Evolutionary conservation across 495 filamentous ascomycete species (phyloP), one percentile per base, ranked within the genome.

Genomic region (Penicillium manginii): DNA sequence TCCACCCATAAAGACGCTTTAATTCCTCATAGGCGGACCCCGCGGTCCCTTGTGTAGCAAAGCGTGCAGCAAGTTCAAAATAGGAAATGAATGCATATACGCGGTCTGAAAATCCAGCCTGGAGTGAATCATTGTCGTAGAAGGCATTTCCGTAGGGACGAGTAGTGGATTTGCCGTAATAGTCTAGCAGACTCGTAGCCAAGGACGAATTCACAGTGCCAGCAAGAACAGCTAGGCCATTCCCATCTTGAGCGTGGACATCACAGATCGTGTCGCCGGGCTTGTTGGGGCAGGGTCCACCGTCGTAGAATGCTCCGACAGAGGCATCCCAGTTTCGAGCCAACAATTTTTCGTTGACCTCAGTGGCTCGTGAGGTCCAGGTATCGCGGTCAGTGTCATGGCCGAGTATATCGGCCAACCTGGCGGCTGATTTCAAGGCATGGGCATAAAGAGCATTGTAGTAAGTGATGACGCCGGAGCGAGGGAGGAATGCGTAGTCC

Each of bases 31-130:
- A 52, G 2, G 77, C 78, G 4, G 69, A 69, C 9, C 52, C 67
- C 7, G 66, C 62, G 8, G 60, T 49, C 6, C 71, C 70, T 15
- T 58, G 43, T 12, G 51, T 60, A 14, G 63, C 64, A 59, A 81
- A 80, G 31, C 79, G 71, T 19, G 78, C 77, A 23, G 72, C 69
- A 37, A 73, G 67, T 59, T 81, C 79, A 55, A 81, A 80, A 57
- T 79, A 80, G 14, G 79, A 79, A n/a, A 76, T 74, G 50, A 81
- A 80, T 12, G 79, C 68, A 57, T 80, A 81, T n/a, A 81, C 79
- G 8, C 77, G 71, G 14, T 74, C 45, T 2, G 70, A 71, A 59
- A 70, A 78, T 2, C 69, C 74, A 2, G 39, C 55, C 6, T 52
- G 63, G 8, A 78, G 56, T 6, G 68, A 59, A 50, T 72, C 73